phyloP scores from a whole-genome alignment of 1,284 basidiomycete species.

The Phylloporus sp. region DNA sequence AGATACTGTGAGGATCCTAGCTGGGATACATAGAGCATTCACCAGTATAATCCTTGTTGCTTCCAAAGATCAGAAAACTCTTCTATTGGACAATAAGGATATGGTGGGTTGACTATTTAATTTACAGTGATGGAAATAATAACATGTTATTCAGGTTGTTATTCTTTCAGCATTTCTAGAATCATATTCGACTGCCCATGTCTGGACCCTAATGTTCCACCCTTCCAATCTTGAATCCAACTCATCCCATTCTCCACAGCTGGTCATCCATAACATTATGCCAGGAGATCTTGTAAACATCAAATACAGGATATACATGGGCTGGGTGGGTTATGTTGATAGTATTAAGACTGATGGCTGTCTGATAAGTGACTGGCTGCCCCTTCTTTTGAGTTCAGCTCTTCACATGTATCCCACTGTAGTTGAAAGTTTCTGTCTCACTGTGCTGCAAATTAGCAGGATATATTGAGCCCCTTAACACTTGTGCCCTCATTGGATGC shows the following conservation, averaged over 20 bases:
- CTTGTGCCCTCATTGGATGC: background rate
- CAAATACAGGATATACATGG: background rate
- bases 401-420: too few species aligned
- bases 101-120: too few species aligned
- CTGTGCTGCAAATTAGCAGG: background rate
- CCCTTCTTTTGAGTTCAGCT: too few species aligned
- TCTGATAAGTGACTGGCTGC: too few species aligned
- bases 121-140: too few species aligned
- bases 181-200: background rate
- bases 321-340: background rate
- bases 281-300: background rate
- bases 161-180: background rate
- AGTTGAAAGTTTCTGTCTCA: background rate
- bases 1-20: background rate
- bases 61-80: background rate
- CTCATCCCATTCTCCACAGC: background rate
- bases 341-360: background rate
- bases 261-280: background rate
- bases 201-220: background rate
- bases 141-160: too few species aligned
- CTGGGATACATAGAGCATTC: background rate
- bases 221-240: background rate
- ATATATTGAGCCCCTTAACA: background rate
- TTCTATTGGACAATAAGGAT: too few species aligned
- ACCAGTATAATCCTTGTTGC: background rate